Conservation (phyloP, 2,329 filamentous ascomycete genomes). For the Malbranchea zuffiana region DNA sequence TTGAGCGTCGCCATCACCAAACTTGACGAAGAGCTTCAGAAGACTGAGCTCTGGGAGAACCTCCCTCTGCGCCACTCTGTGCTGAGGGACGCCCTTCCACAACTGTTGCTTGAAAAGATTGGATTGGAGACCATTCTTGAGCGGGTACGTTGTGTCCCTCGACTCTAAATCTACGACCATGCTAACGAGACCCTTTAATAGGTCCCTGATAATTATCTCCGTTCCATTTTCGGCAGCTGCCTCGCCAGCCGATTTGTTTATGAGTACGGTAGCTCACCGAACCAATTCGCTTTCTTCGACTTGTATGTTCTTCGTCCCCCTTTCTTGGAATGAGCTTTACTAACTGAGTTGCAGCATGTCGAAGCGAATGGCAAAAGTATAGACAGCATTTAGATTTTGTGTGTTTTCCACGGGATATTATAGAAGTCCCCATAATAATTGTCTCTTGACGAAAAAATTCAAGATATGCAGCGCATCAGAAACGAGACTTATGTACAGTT, state of each 20-base stretch:
- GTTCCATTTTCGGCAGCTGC: constrained; percentile 92
- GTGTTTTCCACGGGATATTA: background rate
- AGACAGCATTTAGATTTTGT: constrained; percentile 1
- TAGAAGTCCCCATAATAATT: background rate
- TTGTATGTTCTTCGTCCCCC: constrained; percentile 55
- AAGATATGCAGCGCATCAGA: too few relatives aligned
- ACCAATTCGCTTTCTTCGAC: constrained; percentile 96
- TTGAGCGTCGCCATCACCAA: constrained; percentile 90
- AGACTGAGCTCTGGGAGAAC: constrained; percentile 83
- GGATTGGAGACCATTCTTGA: constrained; percentile 77
- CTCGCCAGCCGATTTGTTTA: constrained; percentile 94
- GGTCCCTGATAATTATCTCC: constrained; percentile 83
- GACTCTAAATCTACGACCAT: constrained; percentile 1
- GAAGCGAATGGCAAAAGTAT: constrained; percentile 14
- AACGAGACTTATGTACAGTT: too few relatives aligned
- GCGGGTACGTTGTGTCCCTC: constrained; percentile 45
- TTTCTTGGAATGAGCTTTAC: background rate
- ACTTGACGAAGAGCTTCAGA: constrained; percentile 90
- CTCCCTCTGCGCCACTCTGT: constrained; percentile 65
- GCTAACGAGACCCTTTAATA: constrained; percentile 24
- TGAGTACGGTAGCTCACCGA: constrained; percentile 81
- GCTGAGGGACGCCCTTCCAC: constrained; percentile 73
- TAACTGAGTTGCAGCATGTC: constrained; percentile 10
- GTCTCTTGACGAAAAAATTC: background rate
- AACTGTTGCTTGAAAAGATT: constrained; percentile 75